These are phyloP conservation scores for Mycocentrospora acerina DNA, from an alignment of 2,329 filamentous ascomycete species.

Conservation along the genomic window DNA sequence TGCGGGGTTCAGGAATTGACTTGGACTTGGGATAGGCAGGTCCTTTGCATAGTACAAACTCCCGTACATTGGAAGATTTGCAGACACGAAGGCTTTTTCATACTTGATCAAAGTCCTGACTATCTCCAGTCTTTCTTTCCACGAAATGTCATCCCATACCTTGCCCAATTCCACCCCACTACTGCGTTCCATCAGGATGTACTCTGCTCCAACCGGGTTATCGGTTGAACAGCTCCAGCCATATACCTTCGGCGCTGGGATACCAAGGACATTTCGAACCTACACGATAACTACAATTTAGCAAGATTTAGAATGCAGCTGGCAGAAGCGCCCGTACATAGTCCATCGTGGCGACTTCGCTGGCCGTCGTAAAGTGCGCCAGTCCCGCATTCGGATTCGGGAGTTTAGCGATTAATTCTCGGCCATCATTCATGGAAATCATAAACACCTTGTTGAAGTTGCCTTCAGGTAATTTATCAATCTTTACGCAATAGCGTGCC, in stretches of 20 bases:
- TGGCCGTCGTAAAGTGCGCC: conserved; percentile 34
- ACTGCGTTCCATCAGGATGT: conserved; percentile 26
- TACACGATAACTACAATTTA: conserved; percentile 14
- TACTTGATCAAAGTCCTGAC: conserved; percentile 13
- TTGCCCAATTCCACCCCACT: conserved; percentile 23
- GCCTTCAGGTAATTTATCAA: conserved; percentile 41
- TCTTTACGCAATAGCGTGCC: conserved; percentile 15
- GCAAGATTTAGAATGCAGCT: conserved; percentile 22
- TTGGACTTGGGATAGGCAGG: conserved; percentile 6
- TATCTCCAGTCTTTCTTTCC: conserved; percentile 13
- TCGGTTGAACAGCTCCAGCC: conserved; percentile 27
- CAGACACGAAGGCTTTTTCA: conserved; percentile 15
- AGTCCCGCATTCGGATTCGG: conserved; percentile 36
- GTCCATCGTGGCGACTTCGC: conserved; percentile 39
- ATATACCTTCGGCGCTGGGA: conserved; percentile 32
- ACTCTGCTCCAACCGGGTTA: conserved; percentile 29
- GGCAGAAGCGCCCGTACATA: conserved; percentile 29
- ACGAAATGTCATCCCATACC: conserved; percentile 13
- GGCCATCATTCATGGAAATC: conserved; percentile 30
- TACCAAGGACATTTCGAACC: conserved; percentile 28
- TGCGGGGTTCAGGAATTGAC: conserved; percentile 11
- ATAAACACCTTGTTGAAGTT: conserved; percentile 44
- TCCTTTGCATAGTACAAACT: conserved; percentile 24
- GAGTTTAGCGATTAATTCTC: conserved; percentile 32
- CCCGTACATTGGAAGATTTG: conserved; percentile 12